A percentile compares a stretch with the other conserved stretches of the same genome.
Evolutionary conservation across 192 early-diverging fungal species (phyloP).

Genomic region (Glomus cerebriforme): DNA sequence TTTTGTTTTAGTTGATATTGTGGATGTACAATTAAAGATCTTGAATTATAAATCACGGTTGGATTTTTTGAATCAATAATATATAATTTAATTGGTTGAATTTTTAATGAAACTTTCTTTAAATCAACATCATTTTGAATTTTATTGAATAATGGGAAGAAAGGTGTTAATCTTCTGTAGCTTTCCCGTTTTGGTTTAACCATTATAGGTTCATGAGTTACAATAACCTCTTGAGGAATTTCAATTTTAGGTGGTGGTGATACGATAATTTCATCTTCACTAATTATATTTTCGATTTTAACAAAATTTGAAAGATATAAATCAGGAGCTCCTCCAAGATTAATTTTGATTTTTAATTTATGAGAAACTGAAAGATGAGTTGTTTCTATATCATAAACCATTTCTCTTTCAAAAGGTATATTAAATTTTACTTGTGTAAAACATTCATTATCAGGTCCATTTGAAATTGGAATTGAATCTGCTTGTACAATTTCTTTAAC

Average conservation of each 20-base stretch:
- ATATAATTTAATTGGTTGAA: neutral
- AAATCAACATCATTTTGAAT: neutral
- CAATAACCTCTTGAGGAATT: neutral
- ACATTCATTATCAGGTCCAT: neutral
- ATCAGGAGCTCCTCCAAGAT: neutral
- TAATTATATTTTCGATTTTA: neutral
- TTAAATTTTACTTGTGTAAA: neutral
- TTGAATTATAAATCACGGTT: neutral
- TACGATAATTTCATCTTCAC: neutral
- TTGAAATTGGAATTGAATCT: neutral
- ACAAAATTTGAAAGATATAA: neutral
- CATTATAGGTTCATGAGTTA: neutral
- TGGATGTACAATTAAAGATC: neutral
- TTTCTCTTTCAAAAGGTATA: neutral
- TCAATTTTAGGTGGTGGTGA: neutral
- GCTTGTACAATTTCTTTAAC: neutral
- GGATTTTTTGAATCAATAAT: neutral
- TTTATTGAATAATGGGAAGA: neutral
- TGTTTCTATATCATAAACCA: neutral
- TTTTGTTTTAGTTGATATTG: neutral
- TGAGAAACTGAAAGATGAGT: neutral
- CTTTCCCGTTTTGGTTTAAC: neutral
- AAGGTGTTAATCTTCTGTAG: neutral
- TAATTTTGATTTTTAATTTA: conserved; percentile 16
- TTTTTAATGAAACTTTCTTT: neutral